phyloP scores from a whole-genome alignment of 1,284 basidiomycete genomes.

The Marasmius oreades region DNA sequence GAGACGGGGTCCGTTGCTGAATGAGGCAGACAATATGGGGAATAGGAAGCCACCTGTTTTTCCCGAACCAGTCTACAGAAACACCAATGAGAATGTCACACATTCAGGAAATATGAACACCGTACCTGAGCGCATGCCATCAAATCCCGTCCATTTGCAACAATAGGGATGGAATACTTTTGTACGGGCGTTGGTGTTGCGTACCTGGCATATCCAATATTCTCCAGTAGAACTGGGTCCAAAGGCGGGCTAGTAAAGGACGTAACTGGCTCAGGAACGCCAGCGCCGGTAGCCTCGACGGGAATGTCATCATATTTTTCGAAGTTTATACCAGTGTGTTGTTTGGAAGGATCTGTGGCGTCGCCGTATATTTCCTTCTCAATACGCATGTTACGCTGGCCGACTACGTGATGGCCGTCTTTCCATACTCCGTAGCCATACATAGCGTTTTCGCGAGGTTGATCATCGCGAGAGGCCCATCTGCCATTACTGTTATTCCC shows the following conservation, averaged over 20 bases:
- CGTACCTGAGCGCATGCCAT: slow-evolving; percentile 97
- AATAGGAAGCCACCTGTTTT: slow-evolving; percentile 99
- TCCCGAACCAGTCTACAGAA: slow-evolving; percentile 88
- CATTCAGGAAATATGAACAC: slow-evolving; percentile 13
- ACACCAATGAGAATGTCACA: slow-evolving; percentile 19
- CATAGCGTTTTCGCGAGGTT: slow-evolving; percentile 38
- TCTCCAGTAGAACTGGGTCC: slow-evolving; percentile 92
- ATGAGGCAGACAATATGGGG: slow-evolving; percentile 96
- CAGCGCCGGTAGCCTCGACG: slow-evolving; percentile 95
- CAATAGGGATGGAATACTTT: slow-evolving; percentile 99
- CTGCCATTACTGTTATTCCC: slow-evolving; percentile 4
- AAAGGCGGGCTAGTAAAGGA: slow-evolving; percentile 89
- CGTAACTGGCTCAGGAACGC: slow-evolving; percentile 90
- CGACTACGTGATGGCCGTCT: slow-evolving; percentile 84
- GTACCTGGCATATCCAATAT: slow-evolving; percentile 93
- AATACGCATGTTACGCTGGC: slow-evolving; percentile 78
- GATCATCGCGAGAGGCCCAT: slow-evolving; percentile 9
- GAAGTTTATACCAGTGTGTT: slow-evolving; percentile 99
- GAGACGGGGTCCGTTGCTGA: slow-evolving; percentile 76
- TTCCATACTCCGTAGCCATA: slow-evolving; percentile 84
- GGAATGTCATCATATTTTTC: slow-evolving; percentile 99
- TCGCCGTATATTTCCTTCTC: slow-evolving; percentile 98
- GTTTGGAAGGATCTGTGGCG: slow-evolving; percentile 75
- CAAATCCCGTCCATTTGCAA: slow-evolving; percentile 87
- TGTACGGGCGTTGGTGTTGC: slow-evolving; percentile 96